phyloP scores from a whole-genome alignment of 2,329 filamentous ascomycete genomes.

The Epichloe sibirici region DNA sequence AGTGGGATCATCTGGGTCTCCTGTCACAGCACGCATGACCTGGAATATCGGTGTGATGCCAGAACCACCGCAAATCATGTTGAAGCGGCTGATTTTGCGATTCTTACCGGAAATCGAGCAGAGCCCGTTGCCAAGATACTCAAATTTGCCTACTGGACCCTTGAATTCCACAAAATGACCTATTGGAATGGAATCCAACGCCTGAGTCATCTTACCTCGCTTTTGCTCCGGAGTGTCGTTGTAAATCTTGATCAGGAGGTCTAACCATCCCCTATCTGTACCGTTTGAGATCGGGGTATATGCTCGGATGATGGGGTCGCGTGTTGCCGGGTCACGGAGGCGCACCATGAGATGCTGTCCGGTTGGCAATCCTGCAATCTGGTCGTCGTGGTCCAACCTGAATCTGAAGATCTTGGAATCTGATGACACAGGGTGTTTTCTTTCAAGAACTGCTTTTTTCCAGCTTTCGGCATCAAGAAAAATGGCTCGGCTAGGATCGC shows the following conservation, averaged over 20 bases:
- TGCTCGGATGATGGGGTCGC: constrained; percentile 65
- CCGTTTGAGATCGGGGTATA: constrained; percentile 73
- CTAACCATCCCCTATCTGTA: constrained; percentile 47
- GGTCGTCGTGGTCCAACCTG: constrained; percentile 56
- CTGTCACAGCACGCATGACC: constrained; percentile 62
- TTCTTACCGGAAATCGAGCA: constrained; percentile 48
- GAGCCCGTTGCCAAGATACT: constrained; percentile 57
- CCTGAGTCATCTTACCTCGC: constrained; percentile 73
- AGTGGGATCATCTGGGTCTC: constrained; percentile 50
- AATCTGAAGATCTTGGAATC: constrained; percentile 79
- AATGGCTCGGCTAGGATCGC: constrained; percentile 33
- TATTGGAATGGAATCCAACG: constrained; percentile 58
- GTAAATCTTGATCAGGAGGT: constrained; percentile 78
- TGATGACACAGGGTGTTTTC: constrained; percentile 57
- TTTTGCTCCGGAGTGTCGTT: constrained; percentile 40
- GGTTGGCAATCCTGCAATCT: constrained; percentile 63
- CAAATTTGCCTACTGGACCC: constrained; percentile 76
- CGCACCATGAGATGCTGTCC: constrained; percentile 84
- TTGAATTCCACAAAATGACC: constrained; percentile 74
- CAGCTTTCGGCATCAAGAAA: constrained; percentile 65
- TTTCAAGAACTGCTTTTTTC: constrained; percentile 58
- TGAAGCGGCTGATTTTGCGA: constrained; percentile 51
- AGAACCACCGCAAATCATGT: constrained; percentile 83
- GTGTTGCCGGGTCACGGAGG: constrained; percentile 56
- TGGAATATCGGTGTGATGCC: constrained; percentile 89